Base-by-base conservation (phyloP, 129 eudicot species). In the Deinandra increscens region DNA sequence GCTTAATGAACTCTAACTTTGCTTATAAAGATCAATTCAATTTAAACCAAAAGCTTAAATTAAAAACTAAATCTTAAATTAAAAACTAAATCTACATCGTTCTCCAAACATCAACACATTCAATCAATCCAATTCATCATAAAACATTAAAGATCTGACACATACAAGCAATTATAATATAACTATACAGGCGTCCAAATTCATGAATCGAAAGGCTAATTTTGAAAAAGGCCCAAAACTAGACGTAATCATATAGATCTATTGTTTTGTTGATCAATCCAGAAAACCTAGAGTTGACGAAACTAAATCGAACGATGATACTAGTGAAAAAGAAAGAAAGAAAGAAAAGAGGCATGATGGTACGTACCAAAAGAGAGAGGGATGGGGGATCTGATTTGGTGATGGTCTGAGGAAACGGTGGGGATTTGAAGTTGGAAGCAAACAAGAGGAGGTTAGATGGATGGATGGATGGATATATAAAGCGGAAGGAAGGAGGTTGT, bases 281-380 rank as follows among this genome's bases (percentile, higher is more conserved):
- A 6, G 22, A 49, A 38, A 63, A 63, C 34, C 36, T 37, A 1
- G 31, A 9, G 41, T 66, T 55, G 45, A 18, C 45, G 48, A 46
- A 48, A 3, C 31, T 26, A 26, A 26, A 26, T 26, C 31, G 1
- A 26, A 26, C 31, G 31, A 36, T 36, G 5, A 36, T 36, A 36
- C 39, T 36, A 36, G 5, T 6, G 7, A 36, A 1, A 36, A 36
- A 33, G 5, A 33, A 33, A 33, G 5, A 3, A 4, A 9, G 20
- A 7, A 11, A 23, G 13, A 39, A 10, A 38, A 38, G 4, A 10
- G 19, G 39, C 51, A 64, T 51, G 13, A 46, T 31, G 50, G 37
- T 37, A 59, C 75, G 61, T 68, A 75, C 80, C 75, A 34, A 36
- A 46, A 11, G 43, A 75, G n/a, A n/a, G n/a, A n/a, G n/a, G n/a